Evolutionary conservation across 768 basidiomycete species (phyloP), one percentile per base, ranked within the genome.

Genomic region (Xerocomellus dryophilus): DNA sequence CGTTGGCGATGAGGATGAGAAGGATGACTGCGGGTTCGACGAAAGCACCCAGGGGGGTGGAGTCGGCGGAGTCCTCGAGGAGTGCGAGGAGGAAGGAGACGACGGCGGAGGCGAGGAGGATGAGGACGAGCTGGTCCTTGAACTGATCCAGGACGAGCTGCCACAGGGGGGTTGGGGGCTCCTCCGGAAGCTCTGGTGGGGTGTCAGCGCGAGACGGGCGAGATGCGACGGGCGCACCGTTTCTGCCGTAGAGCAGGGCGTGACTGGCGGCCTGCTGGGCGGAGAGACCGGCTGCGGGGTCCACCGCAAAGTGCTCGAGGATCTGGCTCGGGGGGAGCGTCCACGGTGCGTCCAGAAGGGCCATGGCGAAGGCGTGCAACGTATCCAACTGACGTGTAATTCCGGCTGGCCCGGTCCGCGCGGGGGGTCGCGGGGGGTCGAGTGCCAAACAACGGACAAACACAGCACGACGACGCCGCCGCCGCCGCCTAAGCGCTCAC

Each of bases 101-200:
- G 42, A 90, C 85, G 12, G 96, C 96, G 2, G 94, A 97, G 3
- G 81, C 94, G 43, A 99, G 86, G 32, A 99, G 82, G 66, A 99
- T 98, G 58, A 99, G 86, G 39, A 99, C 96, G 27, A 99, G 83
- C 72, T 97, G 93, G 74, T 99, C 96, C 78, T 98, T 89, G 80
- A 99, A 99, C 74, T 99, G 96, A 61, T 97, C 94, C n/a, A 99
- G 80, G 55, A 99, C 88, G 56, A 98, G 84, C 66, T 92, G 81
- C 92, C 93, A 94, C 31, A 98, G 67, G 4, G 95, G 91, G 5
- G 96, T 97, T 4, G 91, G 75, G 0, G 91, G 87, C 10, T 95
- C 92, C 66, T 97, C 93, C 11, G 96, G 95, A 7, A 99, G 79
- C 66, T 91, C 96, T 98, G 69, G 14, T 45, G 39, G 45, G 21